Base-by-base conservation (phyloP, 768 basidiomycete species). In the Pluteus cervinus region DNA sequence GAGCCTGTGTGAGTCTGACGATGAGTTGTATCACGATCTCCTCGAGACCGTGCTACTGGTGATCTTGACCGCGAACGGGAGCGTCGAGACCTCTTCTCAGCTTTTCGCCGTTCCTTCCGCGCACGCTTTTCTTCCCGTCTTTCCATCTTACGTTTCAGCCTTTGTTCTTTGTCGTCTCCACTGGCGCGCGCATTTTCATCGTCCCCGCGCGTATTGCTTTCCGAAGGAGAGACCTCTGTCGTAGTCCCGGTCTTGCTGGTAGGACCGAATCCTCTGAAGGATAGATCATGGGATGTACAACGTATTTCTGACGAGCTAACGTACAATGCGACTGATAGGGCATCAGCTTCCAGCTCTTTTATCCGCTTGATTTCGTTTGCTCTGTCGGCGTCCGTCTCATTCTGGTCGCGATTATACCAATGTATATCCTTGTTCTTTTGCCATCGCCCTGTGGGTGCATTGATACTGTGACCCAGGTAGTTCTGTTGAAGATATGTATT, bases 341-440 rank as follows among this genome's bases (percentile, higher is more conserved):
- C 92, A 40, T 96, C 90, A 16, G 85, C 87, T 55, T 97, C 93
- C 11, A 81, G 72, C 52, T 91, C 85, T 57, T 96, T 94, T 45
- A 96, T 56, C 50, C 71, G 76, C 39, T 75, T 63, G 22, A 96
- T 81, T 63, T 97, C 93, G 43, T 83, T 89, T 0, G 37, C 50
- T 38, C 75, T 66, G 44, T 78, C 76, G 8, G 56, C 56, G 10
- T 75, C 75, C 3, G 48, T 49, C 10, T 51, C 45, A 2, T 54
- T 51, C 23, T 43, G 41, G 4, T 91, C 88, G 20, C 92, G 79
- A 50, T 66, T 76, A 55, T 94, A 98, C 93, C 93, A 98, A 51
- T 94, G 92, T 11, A 98, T 65, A 52, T 98, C 93, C 57, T 93
- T 91, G 66, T 91, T 90, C 63, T 93, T 93, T 63, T 96, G 93